Evolutionary conservation across 306 rosid genomes (phyloP).

Genomic region (Lathyrus tuberosus): DNA sequence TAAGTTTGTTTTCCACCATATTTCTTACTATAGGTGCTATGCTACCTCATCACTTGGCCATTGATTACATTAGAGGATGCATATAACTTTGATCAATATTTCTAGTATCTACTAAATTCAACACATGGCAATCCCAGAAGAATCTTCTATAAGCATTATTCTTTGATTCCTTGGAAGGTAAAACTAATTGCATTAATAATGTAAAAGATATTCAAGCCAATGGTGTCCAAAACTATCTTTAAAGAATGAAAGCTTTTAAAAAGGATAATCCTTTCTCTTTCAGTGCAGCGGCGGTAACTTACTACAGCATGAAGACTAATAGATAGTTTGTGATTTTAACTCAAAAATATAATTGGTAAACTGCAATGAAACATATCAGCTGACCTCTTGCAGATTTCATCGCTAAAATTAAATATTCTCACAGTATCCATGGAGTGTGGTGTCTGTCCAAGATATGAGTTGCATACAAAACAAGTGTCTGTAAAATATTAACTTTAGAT

Average conservation of each 20-base stretch:
- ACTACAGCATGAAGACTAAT: neutral
- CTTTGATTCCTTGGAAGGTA: neutral
- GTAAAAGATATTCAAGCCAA: neutral
- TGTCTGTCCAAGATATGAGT: slow-evolving; percentile 61
- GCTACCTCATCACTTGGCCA: neutral
- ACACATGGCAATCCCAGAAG: neutral
- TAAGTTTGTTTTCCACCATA: no score
- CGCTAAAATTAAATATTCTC: slow-evolving; percentile 77
- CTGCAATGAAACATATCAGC: slow-evolving; percentile 29
- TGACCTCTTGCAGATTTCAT: slow-evolving; percentile 79
- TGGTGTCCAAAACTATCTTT: neutral
- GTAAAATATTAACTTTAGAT: slow-evolving; percentile 39
- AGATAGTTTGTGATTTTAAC: slow-evolving; percentile 13
- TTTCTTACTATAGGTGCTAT: no score
- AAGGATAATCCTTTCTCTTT: no score
- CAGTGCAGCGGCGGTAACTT: neutral
- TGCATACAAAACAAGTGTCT: slow-evolving; percentile 84
- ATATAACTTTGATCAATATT: slow-evolving; percentile 1
- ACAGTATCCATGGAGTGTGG: slow-evolving; percentile 84
- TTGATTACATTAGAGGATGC: slow-evolving; percentile 6
- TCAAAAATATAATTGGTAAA: neutral
- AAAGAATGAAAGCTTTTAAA: no score
- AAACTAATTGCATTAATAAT: neutral
- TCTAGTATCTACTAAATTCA: slow-evolving; percentile 9
- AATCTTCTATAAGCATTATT: slow-evolving; percentile 20